Base-by-base conservation (phyloP, 148 eudicot genomes). In the Vaccinium macrocarpon region DNA sequence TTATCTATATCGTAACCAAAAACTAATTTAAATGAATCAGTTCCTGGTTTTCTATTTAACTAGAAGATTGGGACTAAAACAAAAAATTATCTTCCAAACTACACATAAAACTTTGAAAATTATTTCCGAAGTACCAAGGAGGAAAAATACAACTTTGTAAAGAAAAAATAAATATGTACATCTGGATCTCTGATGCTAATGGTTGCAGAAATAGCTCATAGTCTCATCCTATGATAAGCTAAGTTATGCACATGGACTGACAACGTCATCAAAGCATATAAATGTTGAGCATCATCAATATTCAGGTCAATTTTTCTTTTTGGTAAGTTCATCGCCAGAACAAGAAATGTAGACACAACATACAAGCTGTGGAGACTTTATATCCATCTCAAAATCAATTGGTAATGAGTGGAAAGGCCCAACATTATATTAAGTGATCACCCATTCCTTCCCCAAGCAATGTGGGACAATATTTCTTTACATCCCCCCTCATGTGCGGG, bases 111-210 rank as follows among this genome's bases (percentile, higher is more conserved):
- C 35, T 25, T 68, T 68, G 73, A 13, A 61, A 68, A 72, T 32
- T 32, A 32, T 32, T 32, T 32, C 35, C 35, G 35, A 32, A 32
- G 35, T 32, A 32, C 35, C 35, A 32, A 32, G 35, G 35, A 32
- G 35, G 2, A 32, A 32, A 32, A 32, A 32, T 32, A 32, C 35
- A 32, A 32, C 35, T 32, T 32, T 32, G 35, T 32, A 32, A 32
- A 32, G 4, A 72, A 72, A 35, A 71, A 71, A 9, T 2, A 72
- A 72, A 72, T n/a, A 38, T 35, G n/a, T 72, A 32, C n/a, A 32
- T 72, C 76, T 72, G 46, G 55, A 76, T n/a, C 32, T n/a, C 79
- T 76, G 79, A 32, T 76, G 29, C 79, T 19, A 48, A 48, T 51
- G 59, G 35, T 32, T 53, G 64, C 27, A 25, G 66, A 79, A 29